Conservation (phyloP, 139 green algal species). For the Chlamydomonas sphaeroides region DNA sequence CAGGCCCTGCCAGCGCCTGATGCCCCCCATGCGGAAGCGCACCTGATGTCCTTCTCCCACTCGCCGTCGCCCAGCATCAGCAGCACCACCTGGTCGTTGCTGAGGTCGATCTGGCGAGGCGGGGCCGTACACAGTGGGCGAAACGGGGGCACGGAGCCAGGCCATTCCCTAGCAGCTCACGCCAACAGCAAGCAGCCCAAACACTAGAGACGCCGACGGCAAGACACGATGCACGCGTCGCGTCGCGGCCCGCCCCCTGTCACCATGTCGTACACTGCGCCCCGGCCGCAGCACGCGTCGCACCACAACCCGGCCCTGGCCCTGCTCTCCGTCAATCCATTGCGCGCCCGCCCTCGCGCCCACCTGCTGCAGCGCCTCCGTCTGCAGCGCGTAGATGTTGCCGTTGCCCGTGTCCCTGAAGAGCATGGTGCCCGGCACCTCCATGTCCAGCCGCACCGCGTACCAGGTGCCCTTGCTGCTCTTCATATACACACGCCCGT, state of each 20-base stretch:
- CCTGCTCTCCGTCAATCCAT: too few species aligned
- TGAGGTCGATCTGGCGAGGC: slow-evolving; percentile 64
- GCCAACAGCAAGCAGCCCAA: too few species aligned
- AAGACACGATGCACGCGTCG: too few species aligned
- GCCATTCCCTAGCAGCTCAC: too few species aligned
- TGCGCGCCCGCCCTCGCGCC: background rate
- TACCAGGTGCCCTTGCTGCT: slow-evolving; percentile 49
- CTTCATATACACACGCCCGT: slow-evolving; percentile 57
- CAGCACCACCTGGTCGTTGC: slow-evolving; percentile 57
- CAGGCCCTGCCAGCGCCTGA: too few species aligned
- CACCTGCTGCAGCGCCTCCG: slow-evolving; percentile 59
- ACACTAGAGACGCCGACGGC: too few species aligned
- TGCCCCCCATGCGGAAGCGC: background rate
- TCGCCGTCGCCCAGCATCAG: slow-evolving; percentile 63
- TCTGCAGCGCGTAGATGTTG: slow-evolving; percentile 65
- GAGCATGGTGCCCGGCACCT: slow-evolving; percentile 62
- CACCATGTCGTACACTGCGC: too few species aligned
- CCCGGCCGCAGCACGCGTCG: too few species aligned
- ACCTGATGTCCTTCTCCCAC: slow-evolving; percentile 53
- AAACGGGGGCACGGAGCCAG: too few species aligned
- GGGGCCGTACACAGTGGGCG: background rate
- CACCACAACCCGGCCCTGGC: too few species aligned
- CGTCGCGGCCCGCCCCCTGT: too few species aligned
- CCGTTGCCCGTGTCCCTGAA: slow-evolving; percentile 50
- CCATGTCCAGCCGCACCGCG: slow-evolving; percentile 63